Evolutionary conservation across 2,329 filamentous ascomycete genomes (phyloP).

Genomic region (Diplodia intermedia): DNA sequence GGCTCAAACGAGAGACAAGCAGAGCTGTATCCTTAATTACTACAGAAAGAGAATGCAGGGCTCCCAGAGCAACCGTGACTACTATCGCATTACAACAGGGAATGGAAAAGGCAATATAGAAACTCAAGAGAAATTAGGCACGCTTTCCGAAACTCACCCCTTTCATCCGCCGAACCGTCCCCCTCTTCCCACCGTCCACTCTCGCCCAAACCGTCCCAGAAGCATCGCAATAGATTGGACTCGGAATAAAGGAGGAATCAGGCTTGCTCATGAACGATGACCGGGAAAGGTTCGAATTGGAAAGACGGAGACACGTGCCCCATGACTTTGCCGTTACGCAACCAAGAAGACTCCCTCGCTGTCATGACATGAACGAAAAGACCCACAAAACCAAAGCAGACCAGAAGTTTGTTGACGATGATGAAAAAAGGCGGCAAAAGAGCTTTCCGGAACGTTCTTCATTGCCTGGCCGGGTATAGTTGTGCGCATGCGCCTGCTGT

Average conservation of each 20-base stretch:
- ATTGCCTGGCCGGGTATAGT: conserved; percentile 24
- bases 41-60: conserved; percentile 10
- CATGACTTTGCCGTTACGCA: conserved; percentile 16
- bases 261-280: conserved; percentile 2
- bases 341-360: conserved; percentile 25
- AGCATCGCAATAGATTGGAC: background rate
- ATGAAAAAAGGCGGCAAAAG: conserved; percentile 13
- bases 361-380: conserved; percentile 12
- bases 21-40: conserved; percentile 14
- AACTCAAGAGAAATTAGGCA: background rate
- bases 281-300: background rate
- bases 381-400: conserved; percentile 23
- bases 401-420: conserved; percentile 9
- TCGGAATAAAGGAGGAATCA: background rate
- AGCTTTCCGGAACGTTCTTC: conserved; percentile 18
- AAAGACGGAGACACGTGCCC: background rate
- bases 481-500: conserved; percentile 26
- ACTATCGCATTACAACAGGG: conserved; percentile 8
- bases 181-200: background rate
- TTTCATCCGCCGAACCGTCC: conserved; percentile 4
- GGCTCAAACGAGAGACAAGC: background rate
- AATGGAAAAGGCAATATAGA: background rate
- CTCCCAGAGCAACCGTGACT: conserved; percentile 6
- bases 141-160: conserved; percentile 9
- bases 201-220: conserved; percentile 3